Percentiles rank a stretch among this genome's conserved stretches.
These are phyloP conservation scores for Combretum micranthum DNA, from an alignment of 345 rosid genomes.

Conservation along the genomic window DNA sequence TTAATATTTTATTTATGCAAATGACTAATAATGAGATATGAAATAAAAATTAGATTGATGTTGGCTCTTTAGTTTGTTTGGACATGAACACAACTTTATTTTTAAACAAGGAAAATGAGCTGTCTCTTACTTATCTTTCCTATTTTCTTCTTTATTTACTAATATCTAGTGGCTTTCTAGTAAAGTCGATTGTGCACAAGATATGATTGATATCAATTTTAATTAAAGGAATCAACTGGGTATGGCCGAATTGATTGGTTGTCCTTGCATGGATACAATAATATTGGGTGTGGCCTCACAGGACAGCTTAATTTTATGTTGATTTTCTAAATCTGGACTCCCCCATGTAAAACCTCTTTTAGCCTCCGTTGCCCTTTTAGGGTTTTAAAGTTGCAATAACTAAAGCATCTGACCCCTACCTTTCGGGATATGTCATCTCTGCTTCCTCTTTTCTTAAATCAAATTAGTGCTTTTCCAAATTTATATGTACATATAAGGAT, in stretches of 20 bases:
- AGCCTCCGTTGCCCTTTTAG: conserved; percentile 29
- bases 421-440: too few species aligned
- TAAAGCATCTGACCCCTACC: too few species aligned
- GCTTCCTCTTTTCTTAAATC: too few species aligned
- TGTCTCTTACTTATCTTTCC: conserved; percentile 8
- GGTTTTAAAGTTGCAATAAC: background rate
- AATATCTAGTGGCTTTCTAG: background rate
- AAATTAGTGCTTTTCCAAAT: too few species aligned
- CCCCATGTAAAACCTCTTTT: conserved; percentile 26
- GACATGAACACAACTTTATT: background rate
- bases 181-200: too few species aligned
- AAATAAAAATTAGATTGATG: background rate
- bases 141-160: background rate
- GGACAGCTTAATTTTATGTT: conserved; percentile 15
- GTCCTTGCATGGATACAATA: conserved; percentile 47
- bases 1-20: background rate
- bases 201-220: background rate
- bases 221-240: conserved; percentile 14
- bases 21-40: background rate
- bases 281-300: conserved; percentile 25
- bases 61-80: background rate
- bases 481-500: too few species aligned
- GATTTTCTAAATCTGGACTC: conserved; percentile 32
- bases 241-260: conserved; percentile 31
- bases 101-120: conserved; percentile 2